Base-by-base conservation (phyloP, 768 basidiomycete genomes). In the Phaeotremella skinneri region DNA sequence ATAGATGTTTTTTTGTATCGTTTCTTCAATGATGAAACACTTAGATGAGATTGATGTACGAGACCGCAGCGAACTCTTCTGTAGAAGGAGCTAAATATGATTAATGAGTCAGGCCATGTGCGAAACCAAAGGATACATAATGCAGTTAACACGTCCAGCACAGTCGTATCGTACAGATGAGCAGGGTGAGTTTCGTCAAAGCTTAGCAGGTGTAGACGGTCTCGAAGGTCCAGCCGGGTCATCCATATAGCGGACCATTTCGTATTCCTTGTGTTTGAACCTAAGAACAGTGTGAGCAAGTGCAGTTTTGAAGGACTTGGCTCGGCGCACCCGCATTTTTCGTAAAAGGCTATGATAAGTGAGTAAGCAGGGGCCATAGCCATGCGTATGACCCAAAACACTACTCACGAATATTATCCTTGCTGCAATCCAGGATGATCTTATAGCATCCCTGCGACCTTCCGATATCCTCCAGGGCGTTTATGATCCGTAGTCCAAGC, bases 361-460 rank as follows among this genome's bases (percentile, higher is more conserved):
- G 13, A 11, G 48, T 17, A 6, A 26, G 3, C 13, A n/a, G 30
- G n/a, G 3, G 1, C 31, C 48, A 17, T 52, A 7, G 32, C 37
- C 31, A 25, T 23, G 13, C 23, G 20, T 9, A 57, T 30, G 21
- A 31, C 20, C 21, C 5, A 25, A 25, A n/a, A 32, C 20, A 2
- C 11, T 4, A 85, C 92, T 78, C 74, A 97, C 94, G 89, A 62
- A 92, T 87, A 68, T 99, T 99, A 54, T 82, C 81, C 61, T 90
- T 85, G 73, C 83, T 90, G 76, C 96, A 99, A 76, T 99, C 94
- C 17, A 99, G 79, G 68, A 99, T 98, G 16, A 92, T 92, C 86
- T 99, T 99, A 80, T 98, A 99, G 45, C 78, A 88, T 83, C 45
- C 93, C 86, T 61, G 81, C 79, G 62, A 76, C 79, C 83, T 92